Base-by-base conservation (phyloP, 2,329 filamentous ascomycete genomes). In the Diaporthe longicolla region DNA sequence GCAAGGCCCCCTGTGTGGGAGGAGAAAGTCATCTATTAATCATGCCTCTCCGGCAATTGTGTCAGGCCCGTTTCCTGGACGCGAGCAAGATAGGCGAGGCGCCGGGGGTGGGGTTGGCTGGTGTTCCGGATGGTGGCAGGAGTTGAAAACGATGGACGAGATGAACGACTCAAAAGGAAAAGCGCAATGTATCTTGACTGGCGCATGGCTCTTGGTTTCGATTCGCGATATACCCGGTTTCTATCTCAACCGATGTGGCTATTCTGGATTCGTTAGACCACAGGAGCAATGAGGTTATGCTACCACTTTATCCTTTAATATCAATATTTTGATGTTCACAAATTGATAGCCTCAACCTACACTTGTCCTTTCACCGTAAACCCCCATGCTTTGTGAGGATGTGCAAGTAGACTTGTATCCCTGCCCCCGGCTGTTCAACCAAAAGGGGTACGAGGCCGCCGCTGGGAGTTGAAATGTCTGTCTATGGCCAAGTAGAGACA, bases 11-110 rank as follows among this genome's bases (percentile, higher is more conserved):
- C 82, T 2, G 78, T 84, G 1, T 83, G 81, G 81, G 78, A 80
- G 75, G 82, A 83, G 77, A 81, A 83, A 78, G 74, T 82, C 45
- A 74, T 79, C 32, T 84, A 82, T 73, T 84, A 79, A 76, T 72
- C 26, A n/a, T 40, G 26, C 59, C 37, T 48, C 19, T 45, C 21
- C 6, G 19, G 52, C 37, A 58, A 58, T 24, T 19, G n/a, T 13
- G 10, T 40, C 24, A 29, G 29, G 35, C 9, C 24, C 24, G 21
- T 35, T 54, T 19, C 32, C 29, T 29, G 54, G 19, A 17, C n/a
- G 57, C 9, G 35, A 5, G n/a, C 3, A 40, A 37, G 26, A 48
- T 11, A 10, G 58, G 10, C 35, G 37, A 4, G 37, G 11, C 29
- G 4, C n/a, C 4, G 35, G n/a, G 7, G 2, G 57, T 45, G 17